These are phyloP conservation scores for Pseudocercospora eumusae DNA, from an alignment of 2,329 filamentous ascomycete species.

Conservation along the genomic window DNA sequence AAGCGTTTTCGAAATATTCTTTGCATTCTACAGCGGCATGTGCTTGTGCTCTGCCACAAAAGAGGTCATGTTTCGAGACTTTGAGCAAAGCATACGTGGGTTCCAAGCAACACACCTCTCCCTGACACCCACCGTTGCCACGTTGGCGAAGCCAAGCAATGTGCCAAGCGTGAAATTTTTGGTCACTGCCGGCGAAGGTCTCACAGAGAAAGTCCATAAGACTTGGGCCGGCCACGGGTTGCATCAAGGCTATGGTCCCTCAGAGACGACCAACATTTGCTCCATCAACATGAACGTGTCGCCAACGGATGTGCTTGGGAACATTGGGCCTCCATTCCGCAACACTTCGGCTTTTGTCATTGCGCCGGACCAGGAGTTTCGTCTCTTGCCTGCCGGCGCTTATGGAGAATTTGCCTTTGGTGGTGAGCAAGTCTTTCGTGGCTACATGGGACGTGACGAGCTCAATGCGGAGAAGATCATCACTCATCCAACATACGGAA, in stretches of 20 bases:
- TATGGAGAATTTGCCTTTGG: conserved; percentile 85
- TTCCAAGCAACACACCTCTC: conserved; percentile 76
- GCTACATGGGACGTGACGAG: conserved; percentile 68
- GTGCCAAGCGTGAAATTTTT: conserved; percentile 73
- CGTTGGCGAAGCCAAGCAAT: conserved; percentile 67
- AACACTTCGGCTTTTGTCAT: conserved; percentile 77
- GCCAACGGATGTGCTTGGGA: conserved; percentile 62
- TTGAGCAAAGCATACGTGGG: conserved; percentile 66
- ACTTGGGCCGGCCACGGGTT: conserved; percentile 68
- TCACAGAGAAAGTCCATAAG: conserved; percentile 70
- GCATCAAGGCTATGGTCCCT: conserved; percentile 81
- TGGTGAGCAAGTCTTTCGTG: conserved; percentile 73
- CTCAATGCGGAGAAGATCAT: conserved; percentile 69
- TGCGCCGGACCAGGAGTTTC: conserved; percentile 45
- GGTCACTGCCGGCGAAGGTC: conserved; percentile 77
- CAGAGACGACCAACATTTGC: conserved; percentile 86
- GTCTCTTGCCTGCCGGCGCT: conserved; percentile 66
- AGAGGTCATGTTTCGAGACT: conserved; percentile 70
- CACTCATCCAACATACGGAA: conserved; percentile 66
- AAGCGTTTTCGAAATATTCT: conserved; percentile 89
- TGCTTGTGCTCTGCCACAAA: conserved; percentile 75
- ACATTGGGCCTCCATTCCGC: conserved; percentile 71
- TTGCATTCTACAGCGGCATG: conserved; percentile 75
- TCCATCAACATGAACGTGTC: conserved; percentile 67
- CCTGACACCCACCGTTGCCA: conserved; percentile 81